These are phyloP conservation scores for Cyberlindnera lachancei DNA, from an alignment of 805 yeast genomes.

Conservation along the genomic window DNA sequence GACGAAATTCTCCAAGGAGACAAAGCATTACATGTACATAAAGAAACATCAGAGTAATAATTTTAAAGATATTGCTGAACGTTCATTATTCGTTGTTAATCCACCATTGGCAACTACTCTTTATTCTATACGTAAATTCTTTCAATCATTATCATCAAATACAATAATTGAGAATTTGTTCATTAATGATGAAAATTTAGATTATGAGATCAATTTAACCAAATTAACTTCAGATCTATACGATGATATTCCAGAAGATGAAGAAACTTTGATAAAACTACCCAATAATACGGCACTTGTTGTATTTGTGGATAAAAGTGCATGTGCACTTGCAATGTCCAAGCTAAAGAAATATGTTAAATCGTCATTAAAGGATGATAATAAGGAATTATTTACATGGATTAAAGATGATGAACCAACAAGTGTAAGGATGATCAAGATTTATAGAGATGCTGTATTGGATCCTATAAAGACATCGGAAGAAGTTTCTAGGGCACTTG, in stretches of 20 bases:
- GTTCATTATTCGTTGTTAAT: slow-evolving; percentile 70
- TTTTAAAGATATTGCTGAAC: slow-evolving; percentile 36
- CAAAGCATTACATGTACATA: slow-evolving; percentile 51
- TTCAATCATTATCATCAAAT: slow-evolving; percentile 54
- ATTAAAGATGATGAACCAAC: slow-evolving; percentile 26
- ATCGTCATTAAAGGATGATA: too few relatives aligned
- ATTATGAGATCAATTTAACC: slow-evolving; percentile 44
- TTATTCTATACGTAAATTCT: slow-evolving; percentile 45
- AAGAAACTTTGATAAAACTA: slow-evolving; percentile 33
- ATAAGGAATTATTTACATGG: slow-evolving; percentile 28
- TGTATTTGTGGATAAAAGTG: slow-evolving; percentile 64
- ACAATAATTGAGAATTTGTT: slow-evolving; percentile 51
- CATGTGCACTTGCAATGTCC: slow-evolving; percentile 55
- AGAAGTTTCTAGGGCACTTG: slow-evolving; percentile 50
- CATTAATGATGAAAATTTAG: slow-evolving; percentile 35
- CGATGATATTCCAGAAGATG: slow-evolving; percentile 23
- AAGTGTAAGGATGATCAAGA: slow-evolving; percentile 33
- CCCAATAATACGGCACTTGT: slow-evolving; percentile 73
- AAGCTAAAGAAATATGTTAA: slow-evolving; percentile 46
- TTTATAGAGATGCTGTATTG: slow-evolving; percentile 33
- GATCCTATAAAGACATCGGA: slow-evolving; percentile 44
- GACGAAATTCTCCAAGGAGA: slow-evolving; percentile 11
- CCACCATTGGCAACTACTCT: slow-evolving; percentile 58
- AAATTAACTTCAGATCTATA: slow-evolving; percentile 52
- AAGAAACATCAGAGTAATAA: slow-evolving; percentile 53